Base-by-base conservation (phyloP, 1,139 yeast species). In the Scheffersomyces segobiensis region DNA sequence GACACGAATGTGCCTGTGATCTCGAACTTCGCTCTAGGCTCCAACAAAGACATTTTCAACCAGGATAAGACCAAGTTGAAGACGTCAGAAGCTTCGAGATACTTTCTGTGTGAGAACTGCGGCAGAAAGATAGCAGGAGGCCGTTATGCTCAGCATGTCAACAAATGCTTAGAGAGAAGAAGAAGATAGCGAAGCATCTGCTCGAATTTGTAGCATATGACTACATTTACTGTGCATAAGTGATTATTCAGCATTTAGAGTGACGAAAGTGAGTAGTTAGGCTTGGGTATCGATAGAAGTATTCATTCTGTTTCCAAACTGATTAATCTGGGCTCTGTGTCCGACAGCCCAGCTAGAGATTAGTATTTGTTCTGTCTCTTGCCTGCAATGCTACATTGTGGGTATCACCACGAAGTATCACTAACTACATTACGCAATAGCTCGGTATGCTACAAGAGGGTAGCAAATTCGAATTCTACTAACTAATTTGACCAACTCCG, bases 101-200 rank as follows among this genome's bases (percentile, higher is more conserved):
- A 93, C 71, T 91, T 92, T 68, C 83, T 78, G 59, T 95, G 99
- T 74, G 82, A 84, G 18, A 89, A 89, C 64, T 95, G 99, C 73
- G 87, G 86, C 7, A 79, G 99, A 57, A 91, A 89, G 67, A 89
- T 95, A 18, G 95, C 97, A 0, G 97, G 97, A 0, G 88, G 91
- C 49, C 79, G 99, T 60, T 93, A 91, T 78, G 98, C 98, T 3
- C 93, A 91, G 55, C 99, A 95, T 73, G 81, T 93, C 53, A 96
- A 92, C 69, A 86, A 97, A 66, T 95, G 99, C 68, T 74, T 93
- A 49, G 91, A 80, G 58, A 65, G 83, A 48, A 71, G 67, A 62
- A 66, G 75, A 49, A 56, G 57, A 55, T 62, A 55, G 55, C n/a
- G 50, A 48, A 52, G 4, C 17, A 10, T 12, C 17, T 32, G 5